These are phyloP conservation scores for Chlamydomonas eustigma DNA, from an alignment of 139 green algal genomes.

Conservation along the genomic window DNA sequence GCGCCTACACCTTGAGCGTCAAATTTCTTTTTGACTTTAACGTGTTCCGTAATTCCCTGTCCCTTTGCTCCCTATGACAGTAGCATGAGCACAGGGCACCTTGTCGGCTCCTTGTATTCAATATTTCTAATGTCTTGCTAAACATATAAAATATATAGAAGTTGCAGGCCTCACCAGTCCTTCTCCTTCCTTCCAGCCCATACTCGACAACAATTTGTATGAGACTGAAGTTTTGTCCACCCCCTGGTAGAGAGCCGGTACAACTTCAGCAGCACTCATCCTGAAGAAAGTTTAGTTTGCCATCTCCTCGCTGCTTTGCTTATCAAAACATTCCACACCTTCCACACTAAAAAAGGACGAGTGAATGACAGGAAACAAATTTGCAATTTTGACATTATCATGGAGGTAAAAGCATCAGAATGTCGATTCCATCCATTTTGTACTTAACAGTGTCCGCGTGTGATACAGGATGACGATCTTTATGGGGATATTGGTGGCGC, in stretches of 20 bases:
- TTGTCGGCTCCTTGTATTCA: too few species aligned
- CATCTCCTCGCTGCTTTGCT: too few species aligned
- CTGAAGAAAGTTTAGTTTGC: too few species aligned
- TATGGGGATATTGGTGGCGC: not conserved
- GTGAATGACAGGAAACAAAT: too few species aligned
- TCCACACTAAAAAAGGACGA: too few species aligned
- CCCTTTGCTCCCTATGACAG: constrained; percentile 56
- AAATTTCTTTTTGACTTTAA: constrained; percentile 82
- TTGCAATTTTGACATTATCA: not conserved
- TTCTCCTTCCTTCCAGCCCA: constrained; percentile 84
- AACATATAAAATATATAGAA: too few species aligned
- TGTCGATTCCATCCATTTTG: not conserved
- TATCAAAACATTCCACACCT: too few species aligned
- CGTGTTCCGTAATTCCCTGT: constrained; percentile 80
- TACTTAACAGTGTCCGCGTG: too few species aligned
- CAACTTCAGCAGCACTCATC: too few species aligned
- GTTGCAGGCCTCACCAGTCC: constrained; percentile 49
- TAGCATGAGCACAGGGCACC: not conserved
- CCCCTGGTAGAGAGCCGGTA: constrained; percentile 25
- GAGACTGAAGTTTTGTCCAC: constrained; percentile 66
- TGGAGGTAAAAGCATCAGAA: not conserved
- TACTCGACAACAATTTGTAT: constrained; percentile 66
- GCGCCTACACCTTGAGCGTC: constrained; percentile 74
- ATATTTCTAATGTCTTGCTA: too few species aligned
- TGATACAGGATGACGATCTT: constrained; percentile 9